A percentile compares a stretch with the other conserved stretches of the same genome.
phyloP scores from a whole-genome alignment of 495 filamentous ascomycete species.

The Podospora pseudocomata region DNA sequence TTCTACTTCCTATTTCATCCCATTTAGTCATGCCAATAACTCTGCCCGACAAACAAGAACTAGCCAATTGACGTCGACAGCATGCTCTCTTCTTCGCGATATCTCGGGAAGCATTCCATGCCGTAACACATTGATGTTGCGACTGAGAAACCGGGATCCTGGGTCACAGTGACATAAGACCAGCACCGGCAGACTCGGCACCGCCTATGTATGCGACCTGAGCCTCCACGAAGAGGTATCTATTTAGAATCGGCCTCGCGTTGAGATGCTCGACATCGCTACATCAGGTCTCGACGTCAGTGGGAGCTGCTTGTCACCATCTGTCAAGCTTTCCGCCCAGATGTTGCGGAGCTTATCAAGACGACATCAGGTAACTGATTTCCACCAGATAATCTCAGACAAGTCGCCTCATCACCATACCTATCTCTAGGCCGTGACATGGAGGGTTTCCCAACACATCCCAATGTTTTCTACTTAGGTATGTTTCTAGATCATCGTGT shows the following conservation, averaged over 20 bases:
- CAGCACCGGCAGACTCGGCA: background rate
- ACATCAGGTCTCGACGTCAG: background rate
- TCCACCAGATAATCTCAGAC: background rate
- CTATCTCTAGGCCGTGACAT: too few relatives aligned
- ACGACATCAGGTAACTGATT: background rate
- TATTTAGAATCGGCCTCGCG: too few relatives aligned
- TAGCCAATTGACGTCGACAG: background rate
- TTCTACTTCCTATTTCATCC: background rate
- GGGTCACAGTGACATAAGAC: background rate
- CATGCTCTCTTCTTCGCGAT: background rate
- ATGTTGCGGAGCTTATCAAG: background rate
- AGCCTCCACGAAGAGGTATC: background rate
- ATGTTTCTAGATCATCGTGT: too few relatives aligned
- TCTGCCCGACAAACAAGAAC: background rate
- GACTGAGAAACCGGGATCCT: background rate
- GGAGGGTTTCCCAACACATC: too few relatives aligned
- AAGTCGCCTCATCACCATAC: too few relatives aligned
- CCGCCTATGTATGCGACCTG: background rate
- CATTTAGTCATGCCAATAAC: background rate
- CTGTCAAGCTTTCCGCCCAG: background rate
- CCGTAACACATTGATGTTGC: background rate
- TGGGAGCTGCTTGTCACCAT: background rate
- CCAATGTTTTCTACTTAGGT: too few relatives aligned
- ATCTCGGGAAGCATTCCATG: background rate
- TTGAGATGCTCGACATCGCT: background rate